Evolutionary conservation across 1,284 basidiomycete genomes (phyloP).

Genomic region (Ustilago bromivora): DNA sequence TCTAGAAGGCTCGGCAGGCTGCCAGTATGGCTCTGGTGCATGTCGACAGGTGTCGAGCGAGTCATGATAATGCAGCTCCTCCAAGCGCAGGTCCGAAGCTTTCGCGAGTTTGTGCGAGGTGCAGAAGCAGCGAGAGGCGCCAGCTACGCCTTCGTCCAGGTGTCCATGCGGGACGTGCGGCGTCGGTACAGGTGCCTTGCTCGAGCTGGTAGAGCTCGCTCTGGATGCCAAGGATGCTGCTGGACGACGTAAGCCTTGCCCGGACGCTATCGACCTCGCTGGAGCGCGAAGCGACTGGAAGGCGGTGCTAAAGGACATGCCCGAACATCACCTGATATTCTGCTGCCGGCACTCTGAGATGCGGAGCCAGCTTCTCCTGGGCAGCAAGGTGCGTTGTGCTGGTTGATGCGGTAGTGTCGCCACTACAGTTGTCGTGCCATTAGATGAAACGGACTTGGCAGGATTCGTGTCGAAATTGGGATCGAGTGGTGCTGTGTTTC

Average conservation of each 20-base stretch:
- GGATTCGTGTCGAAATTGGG: background rate
- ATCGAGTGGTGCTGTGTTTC: background rate
- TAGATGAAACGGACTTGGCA: background rate
- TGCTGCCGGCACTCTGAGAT: constrained; percentile 6
- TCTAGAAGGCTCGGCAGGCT: constrained; percentile 1
- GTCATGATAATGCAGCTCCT: constrained; percentile 25
- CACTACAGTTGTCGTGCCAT: constrained; percentile 18
- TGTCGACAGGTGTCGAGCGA: constrained; percentile 25
- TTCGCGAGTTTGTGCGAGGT: constrained; percentile 17
- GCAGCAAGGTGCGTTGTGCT: constrained; percentile 24
- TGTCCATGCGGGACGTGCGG: constrained; percentile 36
- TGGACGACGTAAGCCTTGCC: background rate
- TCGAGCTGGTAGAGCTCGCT: constrained; percentile 10
- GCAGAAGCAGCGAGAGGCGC: constrained; percentile 50
- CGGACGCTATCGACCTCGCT: constrained; percentile 23
- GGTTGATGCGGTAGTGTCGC: background rate
- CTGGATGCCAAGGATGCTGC: background rate
- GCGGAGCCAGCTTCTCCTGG: constrained; percentile 38
- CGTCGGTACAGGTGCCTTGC: background rate
- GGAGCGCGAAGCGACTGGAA: constrained; percentile 37
- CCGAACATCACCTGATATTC: constrained; percentile 16
- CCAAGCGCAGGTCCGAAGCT: constrained; percentile 35
- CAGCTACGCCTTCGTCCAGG: constrained; percentile 24
- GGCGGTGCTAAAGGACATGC: constrained; percentile 43
- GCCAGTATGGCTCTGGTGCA: constrained; percentile 20